phyloP scores from a whole-genome alignment of 805 yeast genomes.

The Barnettozyma populi region DNA sequence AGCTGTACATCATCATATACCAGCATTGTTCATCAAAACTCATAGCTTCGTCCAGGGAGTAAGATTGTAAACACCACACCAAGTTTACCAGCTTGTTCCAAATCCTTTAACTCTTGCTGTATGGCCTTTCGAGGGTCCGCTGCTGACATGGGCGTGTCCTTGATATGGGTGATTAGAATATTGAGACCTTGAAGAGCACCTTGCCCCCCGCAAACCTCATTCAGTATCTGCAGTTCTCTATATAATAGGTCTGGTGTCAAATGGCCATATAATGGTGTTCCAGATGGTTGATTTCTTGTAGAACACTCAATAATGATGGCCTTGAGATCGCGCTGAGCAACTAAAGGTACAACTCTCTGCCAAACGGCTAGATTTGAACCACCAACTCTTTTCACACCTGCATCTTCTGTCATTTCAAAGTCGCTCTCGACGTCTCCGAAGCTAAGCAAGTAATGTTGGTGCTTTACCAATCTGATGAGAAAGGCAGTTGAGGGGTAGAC shows the following conservation, averaged over 20 bases:
- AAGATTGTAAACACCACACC: slow-evolving; percentile 47
- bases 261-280: slow-evolving; percentile 68
- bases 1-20: background rate
- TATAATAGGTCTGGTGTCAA: slow-evolving; percentile 62
- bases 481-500: slow-evolving; percentile 49
- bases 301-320: slow-evolving; percentile 80
- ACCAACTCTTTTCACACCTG: slow-evolving; percentile 15
- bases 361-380: slow-evolving; percentile 39
- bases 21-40: background rate
- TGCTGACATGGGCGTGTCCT: slow-evolving; percentile 31
- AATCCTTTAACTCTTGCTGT: slow-evolving; percentile 41
- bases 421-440: slow-evolving; percentile 89
- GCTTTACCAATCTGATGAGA: slow-evolving; percentile 37
- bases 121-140: slow-evolving; percentile 57
- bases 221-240: slow-evolving; percentile 39
- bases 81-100: slow-evolving; percentile 36
- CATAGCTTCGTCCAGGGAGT: slow-evolving; percentile 42
- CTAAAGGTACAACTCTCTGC: slow-evolving; percentile 45
- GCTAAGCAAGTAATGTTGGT: slow-evolving; percentile 41
- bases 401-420: slow-evolving; percentile 30
- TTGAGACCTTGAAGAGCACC: slow-evolving; percentile 20
- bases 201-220: background rate
- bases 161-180: slow-evolving; percentile 36
- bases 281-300: slow-evolving; percentile 38
- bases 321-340: slow-evolving; percentile 36